Conservation (phyloP, 2,329 filamentous ascomycete genomes). For the Cercospora sojina region DNA sequence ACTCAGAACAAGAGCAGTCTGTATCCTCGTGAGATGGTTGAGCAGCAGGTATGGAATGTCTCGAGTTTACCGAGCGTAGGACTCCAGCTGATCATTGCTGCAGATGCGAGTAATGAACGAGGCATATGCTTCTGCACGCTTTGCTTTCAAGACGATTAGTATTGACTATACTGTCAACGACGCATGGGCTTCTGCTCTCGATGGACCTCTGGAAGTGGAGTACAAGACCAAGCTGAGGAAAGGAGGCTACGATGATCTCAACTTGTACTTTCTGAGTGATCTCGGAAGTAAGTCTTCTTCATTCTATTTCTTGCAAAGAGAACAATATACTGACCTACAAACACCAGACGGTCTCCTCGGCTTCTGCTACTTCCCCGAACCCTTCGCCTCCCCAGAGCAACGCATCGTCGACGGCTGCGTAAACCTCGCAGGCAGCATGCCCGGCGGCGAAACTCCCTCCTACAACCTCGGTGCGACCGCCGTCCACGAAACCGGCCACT, state of each 20-base stretch:
- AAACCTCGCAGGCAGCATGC: slow-evolving; percentile 54
- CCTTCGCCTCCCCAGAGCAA: slow-evolving; percentile 42
- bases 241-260: slow-evolving; percentile 53
- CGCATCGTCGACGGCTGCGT: slow-evolving; percentile 53
- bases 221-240: slow-evolving; percentile 55
- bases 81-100: not conserved
- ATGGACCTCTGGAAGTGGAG: slow-evolving; percentile 39
- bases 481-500: slow-evolving; percentile 46
- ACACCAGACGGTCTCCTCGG: slow-evolving; percentile 24
- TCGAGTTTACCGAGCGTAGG: not conserved
- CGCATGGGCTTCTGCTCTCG: slow-evolving; percentile 49
- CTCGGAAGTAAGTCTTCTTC: slow-evolving; percentile 31
- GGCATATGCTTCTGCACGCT: slow-evolving; percentile 48
- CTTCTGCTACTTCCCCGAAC: slow-evolving; percentile 33
- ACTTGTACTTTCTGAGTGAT: slow-evolving; percentile 57
- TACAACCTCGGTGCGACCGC: slow-evolving; percentile 47
- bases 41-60: slow-evolving; percentile 6
- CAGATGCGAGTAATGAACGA: slow-evolving; percentile 40
- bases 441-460: slow-evolving; percentile 43
- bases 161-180: slow-evolving; percentile 52
- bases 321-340: not conserved
- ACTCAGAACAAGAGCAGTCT: slow-evolving; percentile 34
- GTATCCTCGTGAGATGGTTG: slow-evolving; percentile 41
- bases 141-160: slow-evolving; percentile 47
- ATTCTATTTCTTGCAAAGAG: not conserved